Conservation (phyloP, 2,329 filamentous ascomycete genomes). For the Colletotrichum siamense region DNA sequence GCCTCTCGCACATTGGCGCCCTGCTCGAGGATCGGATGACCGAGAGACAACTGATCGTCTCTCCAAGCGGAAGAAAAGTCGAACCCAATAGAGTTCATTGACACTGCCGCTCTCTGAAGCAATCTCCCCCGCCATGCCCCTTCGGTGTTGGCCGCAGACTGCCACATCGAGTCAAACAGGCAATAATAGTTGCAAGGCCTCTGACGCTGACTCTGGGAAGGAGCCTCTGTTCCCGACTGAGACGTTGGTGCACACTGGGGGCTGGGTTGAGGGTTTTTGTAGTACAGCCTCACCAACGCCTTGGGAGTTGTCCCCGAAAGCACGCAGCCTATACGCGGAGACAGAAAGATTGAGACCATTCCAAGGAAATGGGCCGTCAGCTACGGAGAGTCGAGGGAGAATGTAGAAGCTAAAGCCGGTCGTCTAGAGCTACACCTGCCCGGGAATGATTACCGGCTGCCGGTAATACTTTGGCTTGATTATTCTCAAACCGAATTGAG, state of each 20-base stretch:
- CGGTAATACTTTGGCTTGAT: background rate
- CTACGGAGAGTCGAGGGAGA: background rate
- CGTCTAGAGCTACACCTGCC: too few relatives aligned
- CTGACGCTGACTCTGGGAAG: background rate
- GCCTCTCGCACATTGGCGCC: background rate
- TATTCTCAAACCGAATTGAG: background rate
- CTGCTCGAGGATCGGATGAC: background rate
- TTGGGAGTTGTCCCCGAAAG: background rate
- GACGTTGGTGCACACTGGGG: background rate
- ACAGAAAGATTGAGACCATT: background rate
- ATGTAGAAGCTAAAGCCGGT: background rate
- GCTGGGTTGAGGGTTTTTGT: background rate
- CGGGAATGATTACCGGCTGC: too few relatives aligned
- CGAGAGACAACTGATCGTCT: background rate
- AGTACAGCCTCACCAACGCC: background rate
- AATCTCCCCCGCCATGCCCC: accelerated
- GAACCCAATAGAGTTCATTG: background rate
- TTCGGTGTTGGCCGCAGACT: background rate
- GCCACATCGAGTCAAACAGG: background rate
- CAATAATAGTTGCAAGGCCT: background rate
- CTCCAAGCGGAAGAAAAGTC: background rate
- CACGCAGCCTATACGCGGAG: background rate
- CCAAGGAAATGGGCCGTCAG: background rate
- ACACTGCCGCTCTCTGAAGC: background rate
- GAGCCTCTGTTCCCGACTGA: background rate